Evolutionary conservation across 1,284 basidiomycete species (phyloP).

Genomic region (Cystobasidiaceae sp.): DNA sequence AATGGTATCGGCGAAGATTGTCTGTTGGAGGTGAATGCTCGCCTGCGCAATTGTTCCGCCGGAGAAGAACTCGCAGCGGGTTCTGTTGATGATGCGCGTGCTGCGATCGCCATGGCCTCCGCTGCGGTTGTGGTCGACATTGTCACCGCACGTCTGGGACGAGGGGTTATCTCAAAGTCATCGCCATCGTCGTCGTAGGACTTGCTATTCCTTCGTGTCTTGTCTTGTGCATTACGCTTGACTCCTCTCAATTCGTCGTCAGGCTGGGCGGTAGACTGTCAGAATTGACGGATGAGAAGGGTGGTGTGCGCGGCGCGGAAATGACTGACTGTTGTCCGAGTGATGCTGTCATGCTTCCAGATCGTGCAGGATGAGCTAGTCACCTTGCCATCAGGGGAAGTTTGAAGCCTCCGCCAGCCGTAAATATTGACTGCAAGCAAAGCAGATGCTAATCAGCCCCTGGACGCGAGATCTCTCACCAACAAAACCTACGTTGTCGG

Average conservation of each 20-base stretch:
- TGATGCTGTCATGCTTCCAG: slow-evolving; percentile 22
- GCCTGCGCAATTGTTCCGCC: too few species aligned
- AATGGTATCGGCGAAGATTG: too few species aligned
- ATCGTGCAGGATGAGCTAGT: slow-evolving; percentile 2
- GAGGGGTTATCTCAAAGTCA: background rate
- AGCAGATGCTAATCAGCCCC: background rate
- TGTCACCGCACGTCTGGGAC: slow-evolving; percentile 1
- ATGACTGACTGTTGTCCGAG: background rate
- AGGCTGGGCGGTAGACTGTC: too few species aligned
- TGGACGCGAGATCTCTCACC: too few species aligned
- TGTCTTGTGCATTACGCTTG: slow-evolving; percentile 26
- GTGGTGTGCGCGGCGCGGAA: too few species aligned
- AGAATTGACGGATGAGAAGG: too few species aligned
- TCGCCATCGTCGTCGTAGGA: background rate
- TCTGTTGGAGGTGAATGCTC: too few species aligned
- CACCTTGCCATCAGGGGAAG: slow-evolving; percentile 13
- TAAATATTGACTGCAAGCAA: slow-evolving; percentile 26
- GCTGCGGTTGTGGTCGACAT: slow-evolving; percentile 8
- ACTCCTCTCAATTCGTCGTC: slow-evolving; percentile 15
- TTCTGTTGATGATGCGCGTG: background rate
- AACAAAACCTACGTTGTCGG: slow-evolving; percentile 13
- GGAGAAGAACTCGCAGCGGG: too few species aligned
- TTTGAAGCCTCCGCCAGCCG: slow-evolving; percentile 18
- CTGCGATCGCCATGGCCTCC: slow-evolving; percentile 7
- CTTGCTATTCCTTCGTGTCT: slow-evolving; percentile 10